phyloP scores from a whole-genome alignment of 1,139 yeast genomes.

The Martiniozyma asiatica region DNA sequence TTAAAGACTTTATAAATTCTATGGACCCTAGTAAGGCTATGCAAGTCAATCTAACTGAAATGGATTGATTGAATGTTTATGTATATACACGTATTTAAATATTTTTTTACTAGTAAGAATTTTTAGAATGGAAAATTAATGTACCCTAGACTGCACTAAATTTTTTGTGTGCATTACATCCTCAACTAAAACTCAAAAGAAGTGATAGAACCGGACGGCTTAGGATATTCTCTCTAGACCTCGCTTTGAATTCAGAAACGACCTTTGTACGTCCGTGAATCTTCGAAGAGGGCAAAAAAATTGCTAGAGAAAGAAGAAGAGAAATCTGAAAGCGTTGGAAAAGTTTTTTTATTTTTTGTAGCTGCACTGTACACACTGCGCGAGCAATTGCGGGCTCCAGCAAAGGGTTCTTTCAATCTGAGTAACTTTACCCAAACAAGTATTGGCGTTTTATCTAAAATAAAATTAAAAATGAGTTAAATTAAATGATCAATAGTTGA shows the following conservation, averaged over 20 bases:
- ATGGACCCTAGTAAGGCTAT: conserved; percentile 26
- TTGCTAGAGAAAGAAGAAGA: conserved; percentile 6
- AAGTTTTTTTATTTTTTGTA: too few species aligned
- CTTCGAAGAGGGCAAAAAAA: conserved; percentile 67
- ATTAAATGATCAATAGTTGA: too few species aligned
- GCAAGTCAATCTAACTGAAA: conserved; percentile 13
- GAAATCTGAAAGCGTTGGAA: not conserved
- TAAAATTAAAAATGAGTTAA: too few species aligned
- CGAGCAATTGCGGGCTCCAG: too few species aligned
- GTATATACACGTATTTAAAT: too few species aligned
- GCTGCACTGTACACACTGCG: too few species aligned
- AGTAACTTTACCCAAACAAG: too few species aligned
- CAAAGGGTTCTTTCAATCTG: too few species aligned
- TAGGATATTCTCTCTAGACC: conserved; percentile 32
- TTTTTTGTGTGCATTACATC: not conserved
- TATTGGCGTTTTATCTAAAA: too few species aligned
- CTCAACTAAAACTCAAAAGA: too few species aligned
- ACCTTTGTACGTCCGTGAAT: conserved; percentile 41
- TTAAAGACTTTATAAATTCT: conserved; percentile 34
- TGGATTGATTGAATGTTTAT: conserved; percentile 14
- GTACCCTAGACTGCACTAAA: conserved; percentile 5
- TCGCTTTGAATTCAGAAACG: conserved; percentile 62
- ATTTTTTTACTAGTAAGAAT: conserved; percentile 1
- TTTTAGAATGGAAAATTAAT: conserved; percentile 1
- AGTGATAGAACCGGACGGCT: conserved; percentile 1